Base-by-base conservation (phyloP, 257 asterid species). In the Solanum pimpinellifolium region DNA sequence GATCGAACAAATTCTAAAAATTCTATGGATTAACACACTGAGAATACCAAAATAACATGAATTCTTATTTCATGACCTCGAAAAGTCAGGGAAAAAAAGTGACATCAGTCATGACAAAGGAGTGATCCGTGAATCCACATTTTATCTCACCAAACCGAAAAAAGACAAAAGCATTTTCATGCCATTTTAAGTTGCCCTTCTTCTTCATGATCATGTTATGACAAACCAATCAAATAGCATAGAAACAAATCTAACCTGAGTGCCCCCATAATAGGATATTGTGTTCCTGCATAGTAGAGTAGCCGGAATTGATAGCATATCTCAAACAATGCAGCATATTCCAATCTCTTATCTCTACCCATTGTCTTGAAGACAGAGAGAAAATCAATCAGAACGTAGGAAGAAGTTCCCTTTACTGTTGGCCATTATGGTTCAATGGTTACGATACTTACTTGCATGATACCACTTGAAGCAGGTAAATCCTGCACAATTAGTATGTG, bases 251-350 rank as follows among this genome's bases (percentile, higher is more conserved):
- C 90, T 88, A 82, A 97, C 99, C 98, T 94, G 92, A 97, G 99
- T 83, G 98, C 99, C 75, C 93, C 99, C 99, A 97, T 95, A 84
- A 97, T 97, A 23, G 98, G 99, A 90, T 94, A 97, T 87, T 95
- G 99, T 35, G 99, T 95, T 88, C 99, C 98, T 13, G 94, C 89
- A 89, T 95, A 95, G 85, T 95, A 97, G 84, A 97, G 96, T 72
- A 97, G 91, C 88, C 99, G 98, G 89, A 97, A 95, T 88, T 87
- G 86, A 92, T 97, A 97, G 95, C 97, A 95, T 27, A 92, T 91
- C 92, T 94, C 99, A 83, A 97, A 95, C 16, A 98, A 94, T 84
- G 98, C 97, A 12, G 98, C 98, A 89, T 95, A 95, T 80, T 92
- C 97, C 92, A 97, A 88, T 87, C 98, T 95, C 93, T 94, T 91